phyloP scores from a whole-genome alignment of 2,329 filamentous ascomycete genomes.

The Botrytis elliptica region DNA sequence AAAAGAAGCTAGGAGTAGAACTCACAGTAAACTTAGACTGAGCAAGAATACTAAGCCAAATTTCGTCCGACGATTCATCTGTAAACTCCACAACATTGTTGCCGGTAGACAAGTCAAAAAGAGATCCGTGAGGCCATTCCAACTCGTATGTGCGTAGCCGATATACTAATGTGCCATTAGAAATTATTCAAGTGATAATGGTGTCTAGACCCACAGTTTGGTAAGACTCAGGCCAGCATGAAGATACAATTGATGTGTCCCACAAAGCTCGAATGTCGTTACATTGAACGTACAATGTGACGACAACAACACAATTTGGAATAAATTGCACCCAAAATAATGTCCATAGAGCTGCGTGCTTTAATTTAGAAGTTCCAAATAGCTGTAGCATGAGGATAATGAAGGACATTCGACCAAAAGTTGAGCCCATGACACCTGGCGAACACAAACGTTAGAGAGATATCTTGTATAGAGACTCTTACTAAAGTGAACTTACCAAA shows the following conservation, averaged over 20 bases:
- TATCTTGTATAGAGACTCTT: background rate
- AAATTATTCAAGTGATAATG: background rate
- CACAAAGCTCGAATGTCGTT: constrained; percentile 23
- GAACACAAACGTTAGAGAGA: background rate
- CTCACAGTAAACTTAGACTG: constrained; percentile 26
- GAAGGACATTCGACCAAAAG: constrained; percentile 25
- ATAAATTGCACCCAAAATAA: constrained; percentile 23
- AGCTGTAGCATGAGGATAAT: constrained; percentile 27
- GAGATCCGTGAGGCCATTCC: constrained; percentile 24
- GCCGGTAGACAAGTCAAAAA: constrained; percentile 25
- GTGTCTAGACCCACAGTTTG: constrained; percentile 21
- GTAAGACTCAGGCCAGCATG: constrained; percentile 22
- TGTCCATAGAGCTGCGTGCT: constrained; percentile 20
- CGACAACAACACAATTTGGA: constrained; percentile 21
- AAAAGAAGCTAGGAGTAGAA: background rate
- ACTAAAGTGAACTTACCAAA: constrained; percentile 17
- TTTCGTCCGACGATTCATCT: constrained; percentile 24
- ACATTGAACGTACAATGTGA: constrained; percentile 27
- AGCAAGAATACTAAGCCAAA: constrained; percentile 24
- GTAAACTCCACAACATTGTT: constrained; percentile 26
- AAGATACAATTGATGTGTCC: constrained; percentile 19
- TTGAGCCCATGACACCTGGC: constrained; percentile 27
- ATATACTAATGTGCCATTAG: constrained; percentile 1
- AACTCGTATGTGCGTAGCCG: constrained; percentile 17
- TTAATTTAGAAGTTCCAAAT: constrained; percentile 22